phyloP scores from a whole-genome alignment of 73 alveolate species.

The Symbiodinium pilosum region DNA sequence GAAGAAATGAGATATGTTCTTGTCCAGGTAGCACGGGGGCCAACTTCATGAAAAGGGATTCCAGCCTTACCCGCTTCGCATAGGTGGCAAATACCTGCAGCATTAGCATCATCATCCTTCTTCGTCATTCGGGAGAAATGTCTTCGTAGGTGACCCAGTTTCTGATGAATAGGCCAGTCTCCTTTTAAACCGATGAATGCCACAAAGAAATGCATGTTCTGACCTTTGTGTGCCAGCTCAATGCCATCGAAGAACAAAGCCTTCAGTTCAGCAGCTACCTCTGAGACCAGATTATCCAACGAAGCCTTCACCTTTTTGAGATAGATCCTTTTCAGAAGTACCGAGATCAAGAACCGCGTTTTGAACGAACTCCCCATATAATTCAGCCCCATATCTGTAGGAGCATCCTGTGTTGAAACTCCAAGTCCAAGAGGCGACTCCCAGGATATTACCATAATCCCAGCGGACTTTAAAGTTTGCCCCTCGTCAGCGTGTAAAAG shows the following conservation, averaged over 20 bases:
- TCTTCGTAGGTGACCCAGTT: background rate
- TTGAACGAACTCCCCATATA: background rate
- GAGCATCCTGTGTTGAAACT: background rate
- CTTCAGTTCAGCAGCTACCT: background rate
- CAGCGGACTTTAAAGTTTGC: background rate
- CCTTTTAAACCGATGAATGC: background rate
- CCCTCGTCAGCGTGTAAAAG: background rate
- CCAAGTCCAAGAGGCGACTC: background rate
- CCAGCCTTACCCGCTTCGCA: background rate
- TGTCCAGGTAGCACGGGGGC: background rate
- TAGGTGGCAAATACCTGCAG: background rate
- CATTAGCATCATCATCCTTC: background rate
- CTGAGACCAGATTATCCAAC: background rate
- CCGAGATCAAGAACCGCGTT: background rate
- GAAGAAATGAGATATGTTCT: background rate
- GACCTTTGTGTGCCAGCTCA: background rate
- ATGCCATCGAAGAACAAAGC: background rate
- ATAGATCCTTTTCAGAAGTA: background rate
- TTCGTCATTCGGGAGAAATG: background rate
- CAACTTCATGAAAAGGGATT: background rate
- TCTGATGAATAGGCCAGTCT: background rate
- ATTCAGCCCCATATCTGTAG: background rate
- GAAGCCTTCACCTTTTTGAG: background rate
- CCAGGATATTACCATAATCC: background rate
- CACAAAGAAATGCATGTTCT: background rate